phyloP scores from a whole-genome alignment of 2,329 filamentous ascomycete species.

The Daldinia eschscholtzii region DNA sequence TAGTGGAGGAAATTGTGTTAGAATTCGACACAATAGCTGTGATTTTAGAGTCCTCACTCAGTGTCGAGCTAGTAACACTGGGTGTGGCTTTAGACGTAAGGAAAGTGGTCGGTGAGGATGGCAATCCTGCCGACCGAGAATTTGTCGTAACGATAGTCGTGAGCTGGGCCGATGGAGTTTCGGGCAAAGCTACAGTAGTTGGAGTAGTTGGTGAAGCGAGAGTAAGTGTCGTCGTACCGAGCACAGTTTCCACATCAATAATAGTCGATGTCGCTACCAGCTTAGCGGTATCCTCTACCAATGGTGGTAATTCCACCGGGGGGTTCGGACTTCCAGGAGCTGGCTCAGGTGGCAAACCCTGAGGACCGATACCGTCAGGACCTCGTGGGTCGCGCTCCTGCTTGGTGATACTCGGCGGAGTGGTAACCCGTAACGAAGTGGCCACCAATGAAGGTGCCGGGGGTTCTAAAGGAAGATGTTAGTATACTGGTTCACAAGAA shows the following conservation, averaged over 20 bases:
- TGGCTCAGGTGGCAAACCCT: slow-evolving; percentile 21
- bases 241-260: slow-evolving; percentile 18
- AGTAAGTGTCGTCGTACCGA: slow-evolving; percentile 33
- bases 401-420: slow-evolving; percentile 25
- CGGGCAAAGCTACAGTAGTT: slow-evolving; percentile 26
- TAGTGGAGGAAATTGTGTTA: slow-evolving; percentile 17
- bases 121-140: slow-evolving; percentile 19
- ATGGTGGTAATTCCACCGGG: slow-evolving; percentile 8
- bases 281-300: slow-evolving; percentile 16
- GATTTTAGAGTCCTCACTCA: slow-evolving; percentile 19
- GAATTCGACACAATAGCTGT: slow-evolving; percentile 19
- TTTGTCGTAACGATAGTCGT: slow-evolving; percentile 36
- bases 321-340: slow-evolving; percentile 23
- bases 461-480: slow-evolving; percentile 31
- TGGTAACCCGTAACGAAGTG: slow-evolving; percentile 19
- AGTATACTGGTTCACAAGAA: slow-evolving; percentile 9
- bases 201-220: slow-evolving; percentile 28
- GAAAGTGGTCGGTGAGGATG: slow-evolving; percentile 33
- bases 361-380: slow-evolving; percentile 24
- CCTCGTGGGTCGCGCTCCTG: slow-evolving; percentile 31
- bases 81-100: slow-evolving; percentile 31
- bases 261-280: slow-evolving; percentile 16
- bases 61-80: slow-evolving; percentile 23
- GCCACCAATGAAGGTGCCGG: slow-evolving; percentile 39
- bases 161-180: slow-evolving; percentile 25